These are phyloP conservation scores for Candida pseudofarinosa DNA, from an alignment of 805 yeast genomes.

Conservation along the genomic window DNA sequence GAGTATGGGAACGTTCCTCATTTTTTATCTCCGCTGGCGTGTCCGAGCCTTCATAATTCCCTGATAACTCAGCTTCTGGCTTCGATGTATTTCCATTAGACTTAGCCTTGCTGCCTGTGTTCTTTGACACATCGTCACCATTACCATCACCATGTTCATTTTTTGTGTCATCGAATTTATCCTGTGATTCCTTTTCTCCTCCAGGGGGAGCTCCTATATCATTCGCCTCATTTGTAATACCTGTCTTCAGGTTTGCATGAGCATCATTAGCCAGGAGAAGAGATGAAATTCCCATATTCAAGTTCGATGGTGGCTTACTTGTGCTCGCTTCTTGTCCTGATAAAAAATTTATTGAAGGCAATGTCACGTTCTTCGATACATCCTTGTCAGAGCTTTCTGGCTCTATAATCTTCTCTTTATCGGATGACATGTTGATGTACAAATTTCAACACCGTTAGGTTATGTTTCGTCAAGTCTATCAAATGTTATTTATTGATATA, in stretches of 20 bases:
- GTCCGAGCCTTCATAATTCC: no score
- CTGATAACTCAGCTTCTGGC: no score
- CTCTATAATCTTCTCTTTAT: neutral
- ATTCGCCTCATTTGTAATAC: no score
- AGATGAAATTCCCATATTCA: conserved; percentile 19
- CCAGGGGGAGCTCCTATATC: no score
- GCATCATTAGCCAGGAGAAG: conserved; percentile 8
- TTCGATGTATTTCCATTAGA: no score
- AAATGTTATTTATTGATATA: neutral
- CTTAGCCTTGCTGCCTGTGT: no score
- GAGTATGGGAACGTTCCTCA: neutral
- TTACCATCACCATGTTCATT: no score
- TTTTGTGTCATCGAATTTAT: no score
- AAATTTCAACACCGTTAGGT: neutral
- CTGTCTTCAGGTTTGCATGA: neutral
- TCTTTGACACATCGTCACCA: no score
- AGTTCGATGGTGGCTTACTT: conserved; percentile 12
- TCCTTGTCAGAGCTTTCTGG: neutral
- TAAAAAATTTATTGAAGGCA: conserved; percentile 24
- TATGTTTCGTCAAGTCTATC: neutral
- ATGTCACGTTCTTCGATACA: conserved; percentile 5
- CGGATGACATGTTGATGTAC: neutral
- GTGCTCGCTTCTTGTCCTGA: conserved; percentile 10
- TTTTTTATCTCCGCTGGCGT: neutral
- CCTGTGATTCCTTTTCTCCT: no score